Conservation (phyloP, 2,329 filamentous ascomycete species). For the Ceratocystiopsis minuta region DNA sequence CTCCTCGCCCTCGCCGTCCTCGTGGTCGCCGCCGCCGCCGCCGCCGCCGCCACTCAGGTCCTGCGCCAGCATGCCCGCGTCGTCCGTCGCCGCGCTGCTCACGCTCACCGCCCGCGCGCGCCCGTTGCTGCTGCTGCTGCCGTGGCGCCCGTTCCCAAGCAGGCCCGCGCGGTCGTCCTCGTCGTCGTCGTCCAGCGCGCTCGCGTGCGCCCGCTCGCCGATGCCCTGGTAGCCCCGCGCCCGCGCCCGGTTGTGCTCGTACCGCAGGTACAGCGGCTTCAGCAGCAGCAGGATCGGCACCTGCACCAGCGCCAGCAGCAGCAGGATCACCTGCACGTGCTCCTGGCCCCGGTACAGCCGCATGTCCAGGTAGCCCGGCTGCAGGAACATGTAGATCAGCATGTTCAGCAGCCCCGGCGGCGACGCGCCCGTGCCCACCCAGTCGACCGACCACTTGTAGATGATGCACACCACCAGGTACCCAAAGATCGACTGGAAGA, state of each 20-base stretch:
- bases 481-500: conserved; percentile 97
- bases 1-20: conserved; percentile 65
- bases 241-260: conserved; percentile 78
- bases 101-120: conserved; percentile 28
- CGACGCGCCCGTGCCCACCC: conserved; percentile 44
- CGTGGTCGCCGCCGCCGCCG: conserved; percentile 19
- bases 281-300: conserved; percentile 84
- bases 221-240: conserved; percentile 84
- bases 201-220: conserved; percentile 73
- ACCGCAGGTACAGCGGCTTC: conserved; percentile 89
- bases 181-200: conserved; percentile 75
- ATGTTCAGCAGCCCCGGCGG: conserved; percentile 92
- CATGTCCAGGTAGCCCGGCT: conserved; percentile 57
- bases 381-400: conserved; percentile 99
- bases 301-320: conserved; percentile 68
- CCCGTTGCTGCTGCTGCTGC: conserved; percentile 48
- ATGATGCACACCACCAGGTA: conserved; percentile 88
- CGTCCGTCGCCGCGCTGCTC: conserved; percentile 51
- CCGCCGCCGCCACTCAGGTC: conserved; percentile 36
- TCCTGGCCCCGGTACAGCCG: conserved; percentile 64
- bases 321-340: conserved; percentile 54
- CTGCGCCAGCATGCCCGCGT: conserved; percentile 74
- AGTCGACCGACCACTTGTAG: conserved; percentile 94
- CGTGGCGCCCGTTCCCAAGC: conserved; percentile 13
- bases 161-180: conserved; percentile 16